Evolutionary conservation across 345 rosid genomes (phyloP), one percentile per base, ranked within the genome.

Genomic region (Salix exigua): DNA sequence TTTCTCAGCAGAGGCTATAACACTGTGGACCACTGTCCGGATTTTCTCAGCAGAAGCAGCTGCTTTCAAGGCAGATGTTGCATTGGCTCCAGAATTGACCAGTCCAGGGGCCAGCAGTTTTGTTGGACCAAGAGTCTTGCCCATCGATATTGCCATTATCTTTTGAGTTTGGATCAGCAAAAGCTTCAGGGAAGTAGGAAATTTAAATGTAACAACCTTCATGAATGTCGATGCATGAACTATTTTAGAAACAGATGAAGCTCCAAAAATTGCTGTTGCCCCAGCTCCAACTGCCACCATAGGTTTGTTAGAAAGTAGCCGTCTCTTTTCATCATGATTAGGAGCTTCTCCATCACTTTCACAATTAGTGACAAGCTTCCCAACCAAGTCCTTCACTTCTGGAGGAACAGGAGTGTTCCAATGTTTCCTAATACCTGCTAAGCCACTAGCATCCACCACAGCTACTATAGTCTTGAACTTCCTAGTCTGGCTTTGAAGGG

Each of bases 241-340:
- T 64, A 81, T 89, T 83, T 96, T 93, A 38, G 96, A 81, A 67
- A 96, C 71, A 42, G 97, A 93, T 51, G 99, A 89, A 75, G 87
- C 93, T 71, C 98, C 96, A 73, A 93, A 73, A 65, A 89, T 84
- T 38, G 97, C 95, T 14, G 97, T 86, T 28, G 98, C 99, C 70
- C 99, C 96, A 2, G 98, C 97, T 79, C 99, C 94, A 74, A 93
- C 91, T 37, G 98, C 96, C 64, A 92, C 89, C 70, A 91, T 85
- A 11, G 98, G 89, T 73, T 90, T 93, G 78, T 79, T 82, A 50
- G 90, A 81, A 37, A 91, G 78, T 69, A 80, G 61, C 50, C 87
- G 40, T 81, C 85, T 89, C 68, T 79, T 78, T 73, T 85, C 88
- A n/a, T 73, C 38, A 19, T 84, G 80, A 48, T 82, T 85, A 26